Evolutionary conservation across 164 flowering plant genomes (phyloP).

Genomic region (Umbellularia californica): DNA sequence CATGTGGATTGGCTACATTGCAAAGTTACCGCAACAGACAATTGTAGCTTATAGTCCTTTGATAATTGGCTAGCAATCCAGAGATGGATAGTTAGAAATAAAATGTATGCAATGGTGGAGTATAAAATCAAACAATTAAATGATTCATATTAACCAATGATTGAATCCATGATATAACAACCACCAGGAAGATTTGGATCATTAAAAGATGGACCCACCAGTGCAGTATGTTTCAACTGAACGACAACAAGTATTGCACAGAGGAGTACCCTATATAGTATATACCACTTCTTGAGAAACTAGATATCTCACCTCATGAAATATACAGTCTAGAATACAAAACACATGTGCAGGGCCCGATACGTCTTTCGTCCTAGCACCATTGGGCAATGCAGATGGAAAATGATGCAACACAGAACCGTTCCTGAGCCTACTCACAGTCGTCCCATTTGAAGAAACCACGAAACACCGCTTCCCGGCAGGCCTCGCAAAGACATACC

Average conservation of each 20-base stretch:
- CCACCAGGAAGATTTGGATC: not conserved
- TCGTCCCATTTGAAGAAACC: slow-evolving; percentile 82
- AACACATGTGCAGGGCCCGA: slow-evolving; percentile 60
- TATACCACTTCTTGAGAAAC: not conserved
- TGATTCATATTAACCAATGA: not conserved
- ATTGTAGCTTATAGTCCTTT: not conserved
- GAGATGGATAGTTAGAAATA: not conserved
- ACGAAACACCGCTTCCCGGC: slow-evolving; percentile 92
- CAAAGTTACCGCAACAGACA: not conserved
- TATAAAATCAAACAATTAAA: too few species aligned
- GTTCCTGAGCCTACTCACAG: slow-evolving; percentile 78
- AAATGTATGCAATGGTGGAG: too few species aligned
- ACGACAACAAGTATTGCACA: not conserved
- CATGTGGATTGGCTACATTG: not conserved
- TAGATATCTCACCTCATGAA: slow-evolving; percentile 66
- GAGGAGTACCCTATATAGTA: not conserved
- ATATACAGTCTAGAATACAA: slow-evolving; percentile 85
- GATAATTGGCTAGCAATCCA: not conserved
- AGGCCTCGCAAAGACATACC: slow-evolving; percentile 92
- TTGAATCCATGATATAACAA: not conserved
- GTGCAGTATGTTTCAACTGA: too few species aligned
- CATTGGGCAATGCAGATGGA: slow-evolving; percentile 85
- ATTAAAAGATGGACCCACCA: not conserved
- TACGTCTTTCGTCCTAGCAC: slow-evolving; percentile 52
- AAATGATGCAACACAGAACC: slow-evolving; percentile 83